Base-by-base conservation (phyloP, 371 early-diverging fungal genomes). In the Lichtheimia hyalospora region DNA sequence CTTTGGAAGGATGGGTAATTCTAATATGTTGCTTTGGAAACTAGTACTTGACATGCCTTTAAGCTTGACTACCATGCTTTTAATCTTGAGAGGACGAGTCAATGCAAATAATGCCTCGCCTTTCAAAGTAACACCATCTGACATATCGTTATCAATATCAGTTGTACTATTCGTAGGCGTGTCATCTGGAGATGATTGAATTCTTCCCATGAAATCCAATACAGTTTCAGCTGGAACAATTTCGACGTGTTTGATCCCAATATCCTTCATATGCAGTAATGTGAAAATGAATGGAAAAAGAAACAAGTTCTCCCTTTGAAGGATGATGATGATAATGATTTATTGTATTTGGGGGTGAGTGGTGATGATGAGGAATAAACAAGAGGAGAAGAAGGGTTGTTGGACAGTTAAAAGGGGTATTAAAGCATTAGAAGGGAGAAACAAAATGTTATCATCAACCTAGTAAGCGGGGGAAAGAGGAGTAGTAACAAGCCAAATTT, bases 1-100 rank as follows among this genome's bases (percentile, higher is more conserved):
- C 48, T 68, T 68, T 5, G 66, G 66, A 13, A 66, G 48, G n/a
- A 66, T 23, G 7, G 66, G 66, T 21, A 16, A 18, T 10, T 46
- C 18, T n/a, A 46, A 21, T 8, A 18, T 46, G 21, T n/a, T 46
- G 46, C 46, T 10, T 16, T 46, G 46, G 46, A 46, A 46, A 21
- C 21, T 46, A 6, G 46, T 44, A 51, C 51, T 41, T 21, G 57
- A 39, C 10, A 55, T 40, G 13, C 66, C 66, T 60, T 66, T 66
- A 14, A 66, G 61, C 51, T 66, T 66, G 39, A 66, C 42, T 12
- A 28, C 57, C 49, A 66, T 52, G 48, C 57, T 52, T 16, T 61
- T 40, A 23, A 66, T 56, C 44, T 66, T 66, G 23, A 57, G 42
- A 8, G 66, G 52, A 16, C 52, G 54, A 56, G 40, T 66, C 27